A percentile compares a stretch with the other conserved stretches of the same genome.
Evolutionary conservation across 331 rosid species (phyloP).

Genomic region (Quercus phellos): DNA sequence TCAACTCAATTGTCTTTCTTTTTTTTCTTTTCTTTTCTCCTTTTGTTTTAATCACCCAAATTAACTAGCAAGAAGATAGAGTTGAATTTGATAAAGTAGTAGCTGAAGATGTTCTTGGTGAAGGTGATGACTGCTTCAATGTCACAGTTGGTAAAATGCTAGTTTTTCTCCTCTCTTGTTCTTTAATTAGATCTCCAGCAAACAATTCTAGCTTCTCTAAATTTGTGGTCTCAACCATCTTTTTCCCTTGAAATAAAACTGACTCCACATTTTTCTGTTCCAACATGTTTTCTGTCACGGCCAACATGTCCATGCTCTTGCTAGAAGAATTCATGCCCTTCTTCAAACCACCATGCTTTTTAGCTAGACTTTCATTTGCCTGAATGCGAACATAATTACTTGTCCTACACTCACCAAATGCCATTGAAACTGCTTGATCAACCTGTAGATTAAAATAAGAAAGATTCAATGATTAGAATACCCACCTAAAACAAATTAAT

Average conservation of each 20-base stretch:
- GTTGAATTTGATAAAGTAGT: constrained; percentile 72
- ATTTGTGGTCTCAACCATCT: constrained; percentile 52
- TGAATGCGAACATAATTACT: constrained; percentile 76
- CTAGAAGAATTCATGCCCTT: not conserved
- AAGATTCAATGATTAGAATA: constrained; percentile 3
- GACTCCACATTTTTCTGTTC: constrained; percentile 73
- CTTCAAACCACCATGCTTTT: constrained; percentile 3
- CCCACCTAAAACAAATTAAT: not conserved
- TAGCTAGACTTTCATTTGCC: constrained; percentile 43
- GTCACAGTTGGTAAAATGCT: constrained; percentile 62
- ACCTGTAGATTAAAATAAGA: constrained; percentile 36
- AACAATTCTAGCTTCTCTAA: constrained; percentile 64
- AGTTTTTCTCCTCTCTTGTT: constrained; percentile 68
- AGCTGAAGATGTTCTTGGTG: constrained; percentile 89
- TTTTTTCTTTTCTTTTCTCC: not conserved
- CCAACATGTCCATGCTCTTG: constrained; percentile 41
- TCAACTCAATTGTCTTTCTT: not conserved
- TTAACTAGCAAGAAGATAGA: constrained; percentile 44
- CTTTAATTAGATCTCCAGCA: constrained; percentile 61
- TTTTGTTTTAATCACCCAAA: not conserved
- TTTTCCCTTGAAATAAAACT: constrained; percentile 66
- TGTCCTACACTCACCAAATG: constrained; percentile 59
- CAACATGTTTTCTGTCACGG: constrained; percentile 51
- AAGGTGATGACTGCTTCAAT: constrained; percentile 59
- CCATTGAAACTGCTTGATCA: constrained; percentile 93